A percentile compares a stretch with the other conserved stretches of the same genome.
These are phyloP conservation scores for Candida maris DNA, from an alignment of 805 yeast genomes.

Conservation along the genomic window DNA sequence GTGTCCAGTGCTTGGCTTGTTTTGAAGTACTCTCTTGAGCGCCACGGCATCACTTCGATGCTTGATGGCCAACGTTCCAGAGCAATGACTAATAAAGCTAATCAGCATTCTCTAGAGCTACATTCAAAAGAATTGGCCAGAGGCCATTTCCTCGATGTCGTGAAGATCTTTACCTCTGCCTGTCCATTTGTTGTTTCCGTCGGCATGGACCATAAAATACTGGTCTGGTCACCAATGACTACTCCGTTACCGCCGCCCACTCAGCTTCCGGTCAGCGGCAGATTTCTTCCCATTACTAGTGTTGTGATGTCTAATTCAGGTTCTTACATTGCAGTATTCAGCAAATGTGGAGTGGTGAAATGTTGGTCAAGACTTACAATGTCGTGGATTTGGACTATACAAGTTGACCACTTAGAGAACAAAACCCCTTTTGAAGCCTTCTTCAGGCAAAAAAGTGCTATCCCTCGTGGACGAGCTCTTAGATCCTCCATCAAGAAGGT, in stretches of 20 bases:
- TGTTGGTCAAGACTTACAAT: slow-evolving; percentile 57
- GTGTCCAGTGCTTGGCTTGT: slow-evolving; percentile 45
- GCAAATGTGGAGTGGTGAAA: slow-evolving; percentile 48
- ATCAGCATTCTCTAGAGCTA: slow-evolving; percentile 18
- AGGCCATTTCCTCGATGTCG: slow-evolving; percentile 62
- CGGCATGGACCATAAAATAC: slow-evolving; percentile 68
- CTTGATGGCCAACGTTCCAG: not conserved
- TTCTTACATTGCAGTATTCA: slow-evolving; percentile 51
- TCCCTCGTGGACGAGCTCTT: slow-evolving; percentile 27
- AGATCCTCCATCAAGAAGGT: slow-evolving; percentile 17
- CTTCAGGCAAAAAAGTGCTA: slow-evolving; percentile 51
- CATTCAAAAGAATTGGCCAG: slow-evolving; percentile 39
- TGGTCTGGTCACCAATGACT: slow-evolving; percentile 69
- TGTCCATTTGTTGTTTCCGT: slow-evolving; percentile 65
- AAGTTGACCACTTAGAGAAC: slow-evolving; percentile 36
- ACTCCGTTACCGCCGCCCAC: slow-evolving; percentile 46
- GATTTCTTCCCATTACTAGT: slow-evolving; percentile 61
- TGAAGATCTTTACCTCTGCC: slow-evolving; percentile 55
- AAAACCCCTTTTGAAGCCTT: slow-evolving; percentile 50
- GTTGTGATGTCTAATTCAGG: slow-evolving; percentile 58
- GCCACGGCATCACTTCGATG: slow-evolving; percentile 17
- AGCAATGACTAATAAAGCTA: slow-evolving; percentile 4
- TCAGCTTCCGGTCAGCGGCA: slow-evolving; percentile 38
- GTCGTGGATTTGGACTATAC: slow-evolving; percentile 55
- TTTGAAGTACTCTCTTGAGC: slow-evolving; percentile 37